Evolutionary conservation across 164 flowering plant species (phyloP).

Genomic region (Pachysandra terminalis): DNA sequence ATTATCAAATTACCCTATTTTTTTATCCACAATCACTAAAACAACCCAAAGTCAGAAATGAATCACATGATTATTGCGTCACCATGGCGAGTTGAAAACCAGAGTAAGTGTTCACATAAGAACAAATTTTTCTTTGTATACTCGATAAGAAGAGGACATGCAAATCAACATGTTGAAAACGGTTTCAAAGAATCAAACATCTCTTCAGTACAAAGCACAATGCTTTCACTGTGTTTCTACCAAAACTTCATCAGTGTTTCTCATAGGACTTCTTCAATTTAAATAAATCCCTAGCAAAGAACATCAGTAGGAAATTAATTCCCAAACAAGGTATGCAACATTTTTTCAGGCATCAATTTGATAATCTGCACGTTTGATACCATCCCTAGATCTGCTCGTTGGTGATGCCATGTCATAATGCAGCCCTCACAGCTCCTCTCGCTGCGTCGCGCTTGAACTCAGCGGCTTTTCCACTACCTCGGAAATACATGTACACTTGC

Average conservation of each 20-base stretch:
- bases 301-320: background rate
- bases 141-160: background rate
- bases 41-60: no score
- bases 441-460: slow-evolving; percentile 74
- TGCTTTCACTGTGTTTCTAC: background rate
- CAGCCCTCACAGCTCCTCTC: slow-evolving; percentile 67
- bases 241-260: background rate
- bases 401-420: slow-evolving; percentile 30
- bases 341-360: no score
- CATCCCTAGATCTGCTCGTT: no score
- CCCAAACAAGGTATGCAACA: slow-evolving; percentile 13
- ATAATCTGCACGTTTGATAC: no score
- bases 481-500: slow-evolving; percentile 95
- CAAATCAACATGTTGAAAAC: background rate
- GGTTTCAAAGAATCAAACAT: background rate
- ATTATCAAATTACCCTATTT: no score
- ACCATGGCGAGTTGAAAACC: no score
- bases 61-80: no score
- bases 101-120: no score
- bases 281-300: background rate
- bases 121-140: background rate
- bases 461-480: slow-evolving; percentile 84
- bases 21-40: no score
- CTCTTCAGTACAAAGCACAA: background rate
- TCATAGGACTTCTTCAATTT: background rate